phyloP scores from a whole-genome alignment of 2,329 filamentous ascomycete species.

The Dryadomyces sulphureus region DNA sequence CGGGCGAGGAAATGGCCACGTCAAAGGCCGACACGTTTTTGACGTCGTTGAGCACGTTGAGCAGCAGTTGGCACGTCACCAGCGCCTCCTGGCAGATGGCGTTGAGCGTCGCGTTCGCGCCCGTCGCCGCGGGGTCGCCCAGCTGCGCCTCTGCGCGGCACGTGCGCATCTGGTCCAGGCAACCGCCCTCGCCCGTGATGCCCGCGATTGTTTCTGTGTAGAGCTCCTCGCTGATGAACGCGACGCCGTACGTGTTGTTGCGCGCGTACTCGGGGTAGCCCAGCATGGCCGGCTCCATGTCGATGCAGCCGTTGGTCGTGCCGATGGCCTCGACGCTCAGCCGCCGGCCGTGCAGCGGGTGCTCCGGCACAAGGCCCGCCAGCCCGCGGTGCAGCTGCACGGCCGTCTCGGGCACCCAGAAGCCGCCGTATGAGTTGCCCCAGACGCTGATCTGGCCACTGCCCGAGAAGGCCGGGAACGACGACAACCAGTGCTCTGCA shows the following conservation, averaged over 20 bases:
- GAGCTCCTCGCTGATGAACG: conserved; percentile 11
- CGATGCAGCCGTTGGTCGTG: conserved; percentile 42
- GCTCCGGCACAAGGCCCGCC: conserved; percentile 28
- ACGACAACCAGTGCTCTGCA: conserved; percentile 1
- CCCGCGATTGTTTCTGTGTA: conserved; percentile 1
- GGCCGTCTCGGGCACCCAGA: conserved; percentile 41
- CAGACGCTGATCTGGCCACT: conserved; percentile 38
- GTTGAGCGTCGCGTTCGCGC: conserved; percentile 8
- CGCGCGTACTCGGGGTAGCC: conserved; percentile 27
- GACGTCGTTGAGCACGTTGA: not conserved
- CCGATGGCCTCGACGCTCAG: conserved; percentile 19
- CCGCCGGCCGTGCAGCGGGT: conserved; percentile 12
- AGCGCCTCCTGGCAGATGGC: conserved; percentile 4
- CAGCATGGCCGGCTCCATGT: conserved; percentile 27
- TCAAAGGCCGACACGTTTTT: conserved; percentile 1
- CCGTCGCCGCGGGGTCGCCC: conserved; percentile 3
- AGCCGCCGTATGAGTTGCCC: conserved; percentile 41
- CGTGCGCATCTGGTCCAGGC: conserved; percentile 2
- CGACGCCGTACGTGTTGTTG: conserved; percentile 25
- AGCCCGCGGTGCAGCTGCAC: conserved; percentile 43
- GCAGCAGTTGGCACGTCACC: not conserved
- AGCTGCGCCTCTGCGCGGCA: conserved; percentile 1
- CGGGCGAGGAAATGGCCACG: not conserved
- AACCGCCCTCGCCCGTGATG: conserved; percentile 1
- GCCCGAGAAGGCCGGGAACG: conserved; percentile 25